Evolutionary conservation across 2,329 filamentous ascomycete genomes (phyloP).

Genomic region (Coniochaeta sp.): DNA sequence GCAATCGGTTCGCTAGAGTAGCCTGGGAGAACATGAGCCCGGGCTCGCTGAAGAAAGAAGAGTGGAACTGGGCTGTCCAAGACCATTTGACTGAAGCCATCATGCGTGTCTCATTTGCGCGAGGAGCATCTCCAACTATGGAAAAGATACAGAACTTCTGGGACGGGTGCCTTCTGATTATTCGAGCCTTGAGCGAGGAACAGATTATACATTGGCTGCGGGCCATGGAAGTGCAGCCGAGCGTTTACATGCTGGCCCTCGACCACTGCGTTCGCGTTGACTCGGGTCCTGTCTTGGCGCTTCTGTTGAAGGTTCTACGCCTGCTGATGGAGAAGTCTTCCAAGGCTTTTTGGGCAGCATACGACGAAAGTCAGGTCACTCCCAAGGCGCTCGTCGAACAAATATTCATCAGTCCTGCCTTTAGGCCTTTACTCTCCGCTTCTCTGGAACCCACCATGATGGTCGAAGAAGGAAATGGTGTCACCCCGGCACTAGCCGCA

Average conservation of each 20-base stretch:
- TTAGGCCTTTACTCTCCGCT: slow-evolving; percentile 53
- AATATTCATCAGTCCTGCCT: slow-evolving; percentile 65
- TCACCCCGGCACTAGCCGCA: slow-evolving; percentile 57
- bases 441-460: slow-evolving; percentile 47
- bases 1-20: slow-evolving; percentile 59
- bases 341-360: slow-evolving; percentile 79
- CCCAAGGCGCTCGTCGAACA: slow-evolving; percentile 77
- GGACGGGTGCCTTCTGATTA: slow-evolving; percentile 66
- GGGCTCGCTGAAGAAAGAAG: slow-evolving; percentile 53
- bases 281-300: slow-evolving; percentile 52
- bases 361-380: slow-evolving; percentile 60
- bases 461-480: slow-evolving; percentile 40
- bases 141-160: slow-evolving; percentile 64
- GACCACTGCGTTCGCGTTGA: slow-evolving; percentile 37
- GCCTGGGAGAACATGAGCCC: slow-evolving; percentile 61
- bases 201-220: slow-evolving; percentile 73
- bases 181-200: slow-evolving; percentile 64
- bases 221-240: slow-evolving; percentile 70
- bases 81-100: slow-evolving; percentile 64
- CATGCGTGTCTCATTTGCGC: slow-evolving; percentile 47
- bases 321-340: slow-evolving; percentile 68
- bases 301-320: slow-evolving; percentile 63
- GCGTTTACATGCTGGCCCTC: slow-evolving; percentile 55
- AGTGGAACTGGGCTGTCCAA: slow-evolving; percentile 84
- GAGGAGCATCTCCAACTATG: slow-evolving; percentile 22